phyloP scores from a whole-genome alignment of 345 rosid genomes.

The Orychophragmus violaceus region DNA sequence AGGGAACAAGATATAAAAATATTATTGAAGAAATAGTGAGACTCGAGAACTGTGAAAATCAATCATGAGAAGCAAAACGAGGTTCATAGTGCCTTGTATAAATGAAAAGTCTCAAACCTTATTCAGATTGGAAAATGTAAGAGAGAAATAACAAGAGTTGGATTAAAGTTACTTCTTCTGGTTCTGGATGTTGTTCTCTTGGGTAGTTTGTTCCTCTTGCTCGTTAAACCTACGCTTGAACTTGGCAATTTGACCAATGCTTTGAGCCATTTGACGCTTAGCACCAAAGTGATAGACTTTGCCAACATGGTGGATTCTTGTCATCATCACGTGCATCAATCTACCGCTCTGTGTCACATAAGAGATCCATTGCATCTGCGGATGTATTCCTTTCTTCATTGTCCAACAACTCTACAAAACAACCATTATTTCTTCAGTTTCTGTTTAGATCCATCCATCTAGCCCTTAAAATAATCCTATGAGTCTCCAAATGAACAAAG shows the following conservation, averaged over 20 bases:
- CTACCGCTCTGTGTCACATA: conserved; percentile 89
- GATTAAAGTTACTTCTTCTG: conserved; percentile 5
- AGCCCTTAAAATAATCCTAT: background rate
- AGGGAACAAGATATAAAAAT: background rate
- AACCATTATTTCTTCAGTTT: background rate
- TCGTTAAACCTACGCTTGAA: conserved; percentile 68
- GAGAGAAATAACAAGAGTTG: background rate
- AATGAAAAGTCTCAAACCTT: background rate
- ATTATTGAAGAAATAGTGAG: background rate
- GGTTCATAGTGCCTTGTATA: conserved; percentile 4
- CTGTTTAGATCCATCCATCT: background rate
- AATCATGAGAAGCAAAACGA: conserved; percentile 1
- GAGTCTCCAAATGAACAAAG: background rate
- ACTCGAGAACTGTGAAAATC: background rate
- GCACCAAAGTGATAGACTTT: conserved; percentile 87
- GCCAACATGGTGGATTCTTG: conserved; percentile 72
- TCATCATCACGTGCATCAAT: conserved; percentile 85
- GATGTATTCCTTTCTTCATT: conserved; percentile 98
- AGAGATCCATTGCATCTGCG: conserved; percentile 95
- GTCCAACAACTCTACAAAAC: conserved; percentile 18
- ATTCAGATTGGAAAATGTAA: background rate
- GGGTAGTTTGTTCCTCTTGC: conserved; percentile 34
- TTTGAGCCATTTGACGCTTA: conserved; percentile 81
- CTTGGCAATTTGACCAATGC: conserved; percentile 78
- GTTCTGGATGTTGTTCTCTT: conserved; percentile 21